Percentiles rank a stretch among this genome's conserved stretches.
These are phyloP conservation scores for Pochonia chlamydosporia DNA, from an alignment of 2,329 filamentous ascomycete genomes.

Conservation along the genomic window DNA sequence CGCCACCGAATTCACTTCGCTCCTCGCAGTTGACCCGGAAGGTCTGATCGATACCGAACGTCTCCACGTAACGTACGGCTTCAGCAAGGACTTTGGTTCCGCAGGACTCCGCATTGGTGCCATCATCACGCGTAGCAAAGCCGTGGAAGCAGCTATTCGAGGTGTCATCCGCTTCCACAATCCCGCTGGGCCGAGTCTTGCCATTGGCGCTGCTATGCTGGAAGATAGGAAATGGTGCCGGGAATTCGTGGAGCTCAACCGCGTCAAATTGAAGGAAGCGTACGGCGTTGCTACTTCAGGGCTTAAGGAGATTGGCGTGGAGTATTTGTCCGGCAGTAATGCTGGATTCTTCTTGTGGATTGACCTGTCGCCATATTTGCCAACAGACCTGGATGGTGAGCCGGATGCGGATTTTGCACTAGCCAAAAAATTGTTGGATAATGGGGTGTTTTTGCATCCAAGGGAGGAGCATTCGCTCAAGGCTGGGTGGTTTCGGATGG, in stretches of 20 bases:
- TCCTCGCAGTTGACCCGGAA: slow-evolving; percentile 37
- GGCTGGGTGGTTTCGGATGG: slow-evolving; percentile 48
- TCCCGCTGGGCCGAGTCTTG: slow-evolving; percentile 37
- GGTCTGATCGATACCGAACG: slow-evolving; percentile 39
- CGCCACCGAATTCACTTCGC: slow-evolving; percentile 38
- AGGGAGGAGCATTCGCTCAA: slow-evolving; percentile 38
- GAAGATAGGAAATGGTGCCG: slow-evolving; percentile 39
- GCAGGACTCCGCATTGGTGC: slow-evolving; percentile 46
- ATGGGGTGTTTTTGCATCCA: slow-evolving; percentile 45
- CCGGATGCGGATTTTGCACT: slow-evolving; percentile 37
- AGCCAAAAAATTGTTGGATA: slow-evolving; percentile 34
- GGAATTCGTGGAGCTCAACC: slow-evolving; percentile 35
- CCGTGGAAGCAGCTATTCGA: slow-evolving; percentile 27
- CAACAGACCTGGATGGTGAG: slow-evolving; percentile 19
- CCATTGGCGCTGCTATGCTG: slow-evolving; percentile 38
- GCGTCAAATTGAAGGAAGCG: slow-evolving; percentile 30
- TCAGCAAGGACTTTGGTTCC: slow-evolving; percentile 45
- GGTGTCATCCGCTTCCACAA: slow-evolving; percentile 40
- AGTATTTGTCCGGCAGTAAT: slow-evolving; percentile 40
- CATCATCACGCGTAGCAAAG: slow-evolving; percentile 33
- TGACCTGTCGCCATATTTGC: slow-evolving; percentile 40
- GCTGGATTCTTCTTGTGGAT: slow-evolving; percentile 54
- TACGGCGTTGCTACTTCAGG: slow-evolving; percentile 32
- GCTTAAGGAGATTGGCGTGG: slow-evolving; percentile 34
- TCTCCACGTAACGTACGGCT: slow-evolving; percentile 44